phyloP scores from a whole-genome alignment of 2,329 filamentous ascomycete species.

The Niveomyces coronatus region DNA sequence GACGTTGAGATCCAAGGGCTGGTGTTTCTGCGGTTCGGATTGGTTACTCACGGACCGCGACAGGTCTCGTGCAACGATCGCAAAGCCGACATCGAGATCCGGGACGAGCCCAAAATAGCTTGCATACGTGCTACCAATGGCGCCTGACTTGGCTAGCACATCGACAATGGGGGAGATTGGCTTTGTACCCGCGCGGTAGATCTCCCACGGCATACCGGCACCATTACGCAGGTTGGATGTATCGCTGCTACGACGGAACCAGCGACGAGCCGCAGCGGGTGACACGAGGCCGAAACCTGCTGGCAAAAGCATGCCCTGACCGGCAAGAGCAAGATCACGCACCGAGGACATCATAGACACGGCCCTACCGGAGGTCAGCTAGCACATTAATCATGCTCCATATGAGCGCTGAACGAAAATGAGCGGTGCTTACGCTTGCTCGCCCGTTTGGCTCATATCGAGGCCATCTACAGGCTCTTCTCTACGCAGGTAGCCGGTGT shows the following conservation, averaged over 20 bases:
- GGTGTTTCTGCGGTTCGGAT: no score
- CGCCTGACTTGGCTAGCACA: slow-evolving; percentile 19
- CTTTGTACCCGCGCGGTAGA: slow-evolving; percentile 18
- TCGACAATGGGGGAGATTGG: slow-evolving; percentile 17
- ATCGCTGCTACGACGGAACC: slow-evolving; percentile 19
- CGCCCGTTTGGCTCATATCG: slow-evolving; percentile 10
- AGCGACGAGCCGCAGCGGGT: slow-evolving; percentile 18
- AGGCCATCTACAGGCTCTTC: slow-evolving; percentile 8
- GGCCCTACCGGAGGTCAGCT: slow-evolving; percentile 7
- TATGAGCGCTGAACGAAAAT: background rate
- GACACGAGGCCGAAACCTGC: slow-evolving; percentile 15
- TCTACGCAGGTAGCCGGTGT: slow-evolving; percentile 9
- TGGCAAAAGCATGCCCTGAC: slow-evolving; percentile 16
- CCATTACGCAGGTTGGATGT: slow-evolving; percentile 25
- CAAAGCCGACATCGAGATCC: slow-evolving; percentile 20
- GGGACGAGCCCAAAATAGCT: slow-evolving; percentile 18
- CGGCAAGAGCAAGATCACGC: slow-evolving; percentile 14
- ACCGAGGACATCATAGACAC: slow-evolving; percentile 13
- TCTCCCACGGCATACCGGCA: slow-evolving; percentile 23
- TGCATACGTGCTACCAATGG: slow-evolving; percentile 19
- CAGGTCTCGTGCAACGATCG: slow-evolving; percentile 23
- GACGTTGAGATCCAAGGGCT: slow-evolving; percentile 25
- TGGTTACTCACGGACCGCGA: slow-evolving; percentile 11
- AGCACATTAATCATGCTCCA: no score
- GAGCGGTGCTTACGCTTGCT: slow-evolving; percentile 13